A percentile compares a stretch with the other conserved stretches of the same genome.
phyloP scores from a whole-genome alignment of 2,329 filamentous ascomycete genomes.

The Aspergillus quadricinctus region DNA sequence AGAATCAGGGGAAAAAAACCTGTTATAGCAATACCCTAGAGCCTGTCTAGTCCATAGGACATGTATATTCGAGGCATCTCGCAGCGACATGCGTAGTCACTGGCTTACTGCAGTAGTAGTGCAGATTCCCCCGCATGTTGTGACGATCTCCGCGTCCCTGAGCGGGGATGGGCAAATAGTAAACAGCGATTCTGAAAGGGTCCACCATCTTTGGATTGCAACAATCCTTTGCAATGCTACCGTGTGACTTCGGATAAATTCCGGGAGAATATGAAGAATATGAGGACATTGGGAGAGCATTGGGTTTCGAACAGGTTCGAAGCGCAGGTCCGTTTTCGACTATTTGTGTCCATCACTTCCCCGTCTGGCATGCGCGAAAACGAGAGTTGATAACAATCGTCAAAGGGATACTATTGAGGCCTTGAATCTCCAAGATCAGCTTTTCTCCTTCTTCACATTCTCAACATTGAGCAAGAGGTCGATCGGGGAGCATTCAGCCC shows the following conservation, averaged over 20 bases:
- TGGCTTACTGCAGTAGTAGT: background rate
- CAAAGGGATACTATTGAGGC: background rate
- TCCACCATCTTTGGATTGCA: background rate
- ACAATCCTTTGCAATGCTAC: background rate
- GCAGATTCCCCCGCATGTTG: background rate
- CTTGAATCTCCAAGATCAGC: background rate
- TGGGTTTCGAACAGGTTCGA: background rate
- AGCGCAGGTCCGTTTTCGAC: background rate
- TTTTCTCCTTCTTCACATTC: background rate
- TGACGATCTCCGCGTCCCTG: background rate
- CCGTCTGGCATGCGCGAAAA: background rate
- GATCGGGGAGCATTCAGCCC: background rate
- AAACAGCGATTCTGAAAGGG: background rate
- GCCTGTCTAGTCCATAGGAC: background rate
- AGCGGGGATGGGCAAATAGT: background rate
- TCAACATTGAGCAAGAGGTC: background rate
- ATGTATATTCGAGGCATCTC: background rate
- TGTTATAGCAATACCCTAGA: background rate
- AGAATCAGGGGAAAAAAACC: background rate
- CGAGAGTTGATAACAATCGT: background rate
- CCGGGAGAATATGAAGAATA: background rate
- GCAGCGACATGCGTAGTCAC: too few relatives aligned
- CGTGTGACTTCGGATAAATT: background rate
- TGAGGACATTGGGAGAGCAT: background rate
- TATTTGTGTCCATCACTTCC: background rate